These are phyloP conservation scores for Fusarium poae DNA, from an alignment of 2,329 filamentous ascomycete genomes.

Conservation along the genomic window DNA sequence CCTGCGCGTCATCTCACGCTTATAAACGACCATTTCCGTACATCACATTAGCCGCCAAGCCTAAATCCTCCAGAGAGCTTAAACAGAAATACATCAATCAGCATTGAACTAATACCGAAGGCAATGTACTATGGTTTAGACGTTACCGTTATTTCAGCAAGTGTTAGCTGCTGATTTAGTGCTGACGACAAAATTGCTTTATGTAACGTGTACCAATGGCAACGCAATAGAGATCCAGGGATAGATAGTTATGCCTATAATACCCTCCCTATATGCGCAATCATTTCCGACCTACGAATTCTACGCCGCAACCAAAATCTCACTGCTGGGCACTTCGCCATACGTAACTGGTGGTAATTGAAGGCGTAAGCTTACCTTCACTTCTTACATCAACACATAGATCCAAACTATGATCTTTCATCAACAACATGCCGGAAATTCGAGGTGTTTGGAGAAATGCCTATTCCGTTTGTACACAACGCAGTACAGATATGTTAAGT, in stretches of 20 bases:
- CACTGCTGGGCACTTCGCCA: neutral
- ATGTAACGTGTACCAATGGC: neutral
- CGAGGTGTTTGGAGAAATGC: neutral
- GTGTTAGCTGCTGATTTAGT: neutral
- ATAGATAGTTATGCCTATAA: too few species aligned
- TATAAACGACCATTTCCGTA: neutral
- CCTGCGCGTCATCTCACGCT: neutral
- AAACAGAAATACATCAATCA: neutral
- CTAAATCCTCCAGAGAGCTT: fast-evolving
- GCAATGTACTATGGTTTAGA: neutral
- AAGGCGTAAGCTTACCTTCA: neutral
- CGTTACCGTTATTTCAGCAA: neutral
- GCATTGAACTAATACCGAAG: neutral
- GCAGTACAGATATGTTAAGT: too few species aligned
- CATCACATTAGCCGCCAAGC: neutral
- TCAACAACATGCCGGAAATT: neutral
- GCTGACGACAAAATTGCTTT: slow-evolving; percentile 2
- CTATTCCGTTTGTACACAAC: neutral
- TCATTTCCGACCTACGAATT: too few species aligned
- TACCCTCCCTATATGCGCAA: too few species aligned
- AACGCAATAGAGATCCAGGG: neutral
- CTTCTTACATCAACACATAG: neutral
- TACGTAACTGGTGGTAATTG: neutral
- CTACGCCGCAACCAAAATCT: neutral
- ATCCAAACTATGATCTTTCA: fast-evolving